These are phyloP conservation scores for Nemania bipapillata DNA, from an alignment of 2,329 filamentous ascomycete species.

Conservation along the genomic window DNA sequence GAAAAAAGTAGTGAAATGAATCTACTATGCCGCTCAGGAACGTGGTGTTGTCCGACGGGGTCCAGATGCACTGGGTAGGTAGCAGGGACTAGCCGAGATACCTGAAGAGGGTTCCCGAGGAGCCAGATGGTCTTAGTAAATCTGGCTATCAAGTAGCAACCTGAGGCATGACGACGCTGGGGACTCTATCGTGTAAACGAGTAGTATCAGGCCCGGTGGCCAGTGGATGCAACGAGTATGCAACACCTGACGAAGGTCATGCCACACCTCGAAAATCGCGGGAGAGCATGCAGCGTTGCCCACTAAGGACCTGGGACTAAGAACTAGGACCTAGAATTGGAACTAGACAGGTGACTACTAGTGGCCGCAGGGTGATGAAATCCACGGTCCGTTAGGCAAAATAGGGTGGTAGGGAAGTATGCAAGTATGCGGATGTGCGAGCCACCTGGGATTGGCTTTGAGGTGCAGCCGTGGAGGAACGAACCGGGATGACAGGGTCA, in stretches of 20 bases:
- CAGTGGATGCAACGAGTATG: conserved; percentile 21
- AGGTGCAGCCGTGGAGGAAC: conserved; percentile 24
- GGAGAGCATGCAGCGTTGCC: conserved; percentile 39
- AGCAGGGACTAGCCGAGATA: conserved; percentile 16
- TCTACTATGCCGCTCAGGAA: conserved; percentile 2
- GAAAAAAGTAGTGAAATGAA: conserved; percentile 4
- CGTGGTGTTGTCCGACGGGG: conserved; percentile 3
- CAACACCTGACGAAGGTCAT: conserved; percentile 27
- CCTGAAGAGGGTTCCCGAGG: conserved; percentile 34
- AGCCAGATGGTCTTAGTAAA: conserved; percentile 17
- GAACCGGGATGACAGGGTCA: conserved; percentile 27
- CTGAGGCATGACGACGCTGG: conserved; percentile 30
- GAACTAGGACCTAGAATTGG: conserved; percentile 20
- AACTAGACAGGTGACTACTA: conserved; percentile 25
- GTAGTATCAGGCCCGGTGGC: conserved; percentile 23
- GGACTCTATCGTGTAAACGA: conserved; percentile 21
- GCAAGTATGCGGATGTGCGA: conserved; percentile 28
- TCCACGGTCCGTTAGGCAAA: conserved; percentile 37
- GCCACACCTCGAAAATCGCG: conserved; percentile 34
- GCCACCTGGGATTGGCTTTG: conserved; percentile 26
- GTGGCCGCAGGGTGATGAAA: conserved; percentile 29
- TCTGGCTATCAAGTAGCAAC: conserved; percentile 28
- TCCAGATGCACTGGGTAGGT: conserved; percentile 7
- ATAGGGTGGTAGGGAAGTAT: conserved; percentile 25
- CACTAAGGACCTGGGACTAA: conserved; percentile 31